A percentile compares a stretch with the other conserved stretches of the same genome.
phyloP scores from a whole-genome alignment of 805 yeast species.

The Spathaspora girioi region DNA sequence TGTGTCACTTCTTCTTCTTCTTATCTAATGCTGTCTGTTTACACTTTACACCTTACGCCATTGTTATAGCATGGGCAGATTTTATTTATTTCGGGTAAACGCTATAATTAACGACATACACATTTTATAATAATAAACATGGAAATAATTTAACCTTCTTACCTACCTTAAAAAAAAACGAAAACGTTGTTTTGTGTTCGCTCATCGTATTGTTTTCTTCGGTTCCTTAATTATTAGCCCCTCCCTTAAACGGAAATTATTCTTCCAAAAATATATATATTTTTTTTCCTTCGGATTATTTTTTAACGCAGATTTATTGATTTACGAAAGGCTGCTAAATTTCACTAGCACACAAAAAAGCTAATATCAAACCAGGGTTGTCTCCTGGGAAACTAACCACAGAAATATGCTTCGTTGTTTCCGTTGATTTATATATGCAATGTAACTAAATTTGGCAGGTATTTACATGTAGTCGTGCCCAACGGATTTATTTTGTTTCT shows the following conservation, averaged over 20 bases:
- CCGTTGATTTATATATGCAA: too few species aligned
- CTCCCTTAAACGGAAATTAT: neutral
- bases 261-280: neutral
- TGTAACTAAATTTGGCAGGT: too few species aligned
- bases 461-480: too few species aligned
- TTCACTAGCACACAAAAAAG: too few species aligned
- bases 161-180: neutral
- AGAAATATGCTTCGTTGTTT: neutral
- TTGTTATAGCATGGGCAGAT: too few species aligned
- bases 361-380: too few species aligned
- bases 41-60: neutral
- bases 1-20: neutral
- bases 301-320: neutral
- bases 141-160: neutral
- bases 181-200: neutral
- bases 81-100: neutral
- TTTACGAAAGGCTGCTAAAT: neutral
- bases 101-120: neutral
- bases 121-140: neutral
- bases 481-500: neutral
- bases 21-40: neutral
- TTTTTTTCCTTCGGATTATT: neutral
- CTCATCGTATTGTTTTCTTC: neutral
- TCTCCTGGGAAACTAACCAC: too few species aligned
- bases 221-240: neutral